Evolutionary conservation across 768 basidiomycete species (phyloP).

Genomic region (Tulasnella sp.): DNA sequence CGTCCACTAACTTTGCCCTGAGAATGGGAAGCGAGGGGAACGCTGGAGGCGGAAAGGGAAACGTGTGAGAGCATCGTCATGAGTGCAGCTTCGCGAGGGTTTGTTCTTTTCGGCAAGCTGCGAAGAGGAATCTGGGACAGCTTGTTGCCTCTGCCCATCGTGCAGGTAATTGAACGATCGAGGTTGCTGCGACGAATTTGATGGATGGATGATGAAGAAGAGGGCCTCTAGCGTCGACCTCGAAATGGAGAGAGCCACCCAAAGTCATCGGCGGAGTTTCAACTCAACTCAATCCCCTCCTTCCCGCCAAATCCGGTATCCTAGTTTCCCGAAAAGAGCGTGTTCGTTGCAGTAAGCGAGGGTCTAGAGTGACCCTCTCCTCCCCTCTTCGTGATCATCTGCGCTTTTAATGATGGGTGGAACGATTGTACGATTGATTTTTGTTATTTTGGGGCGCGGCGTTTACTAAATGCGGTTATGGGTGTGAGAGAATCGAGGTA

Average conservation of each 20-base stretch:
- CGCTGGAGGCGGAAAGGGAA: neutral
- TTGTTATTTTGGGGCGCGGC: neutral
- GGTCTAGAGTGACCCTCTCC: neutral
- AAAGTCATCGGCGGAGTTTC: neutral
- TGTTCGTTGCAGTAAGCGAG: neutral
- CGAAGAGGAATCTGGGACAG: neutral
- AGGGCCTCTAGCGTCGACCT: neutral
- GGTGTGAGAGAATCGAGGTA: constrained; percentile 11
- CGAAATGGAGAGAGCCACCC: neutral
- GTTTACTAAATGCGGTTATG: constrained; percentile 14
- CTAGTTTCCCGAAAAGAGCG: constrained; percentile 11
- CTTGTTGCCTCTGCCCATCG: too few species aligned
- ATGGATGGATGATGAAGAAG: neutral
- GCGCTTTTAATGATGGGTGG: neutral
- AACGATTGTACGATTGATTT: neutral
- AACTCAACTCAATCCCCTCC: neutral
- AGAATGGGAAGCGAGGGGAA: neutral
- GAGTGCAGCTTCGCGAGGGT: neutral
- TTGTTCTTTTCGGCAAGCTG: constrained; percentile 7
- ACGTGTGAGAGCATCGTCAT: neutral
- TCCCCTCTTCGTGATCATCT: neutral
- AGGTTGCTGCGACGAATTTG: neutral
- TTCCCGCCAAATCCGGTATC: neutral
- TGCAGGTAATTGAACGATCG: neutral
- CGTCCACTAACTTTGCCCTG: neutral